Percentiles rank a stretch among this genome's conserved stretches.
Evolutionary conservation across 1,284 basidiomycete species (phyloP).

Genomic region (Moniliophthora roreri): DNA sequence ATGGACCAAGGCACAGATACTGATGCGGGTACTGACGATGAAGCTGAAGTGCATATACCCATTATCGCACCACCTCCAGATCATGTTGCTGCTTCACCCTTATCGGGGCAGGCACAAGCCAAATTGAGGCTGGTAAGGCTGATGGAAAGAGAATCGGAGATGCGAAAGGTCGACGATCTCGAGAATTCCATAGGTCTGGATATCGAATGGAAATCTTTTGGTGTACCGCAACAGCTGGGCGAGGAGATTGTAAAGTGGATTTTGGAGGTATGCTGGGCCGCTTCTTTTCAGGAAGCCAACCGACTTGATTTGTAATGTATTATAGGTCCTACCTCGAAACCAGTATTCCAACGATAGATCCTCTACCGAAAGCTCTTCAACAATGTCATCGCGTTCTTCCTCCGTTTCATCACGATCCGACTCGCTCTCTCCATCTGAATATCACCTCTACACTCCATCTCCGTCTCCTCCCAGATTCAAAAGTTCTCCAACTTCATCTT

Average conservation of each 20-base stretch:
- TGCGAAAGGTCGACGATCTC: background rate
- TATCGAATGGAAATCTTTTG: background rate
- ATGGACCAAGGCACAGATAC: background rate
- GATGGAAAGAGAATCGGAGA: background rate
- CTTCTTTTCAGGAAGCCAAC: conserved; percentile 10
- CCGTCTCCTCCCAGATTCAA: background rate
- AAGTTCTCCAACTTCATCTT: conserved; percentile 12
- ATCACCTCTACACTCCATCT: too few species aligned
- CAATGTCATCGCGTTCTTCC: background rate
- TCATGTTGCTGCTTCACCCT: background rate
- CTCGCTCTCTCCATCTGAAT: too few species aligned
- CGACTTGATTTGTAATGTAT: conserved; percentile 21
- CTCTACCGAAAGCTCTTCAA: background rate
- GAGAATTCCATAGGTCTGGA: background rate
- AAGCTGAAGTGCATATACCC: background rate
- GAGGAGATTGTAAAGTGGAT: conserved; percentile 40
- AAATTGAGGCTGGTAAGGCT: background rate
- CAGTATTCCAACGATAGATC: too few species aligned
- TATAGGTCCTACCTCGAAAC: conserved; percentile 8
- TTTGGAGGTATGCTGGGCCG: conserved; percentile 31
- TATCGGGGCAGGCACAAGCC: background rate
- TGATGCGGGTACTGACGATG: background rate
- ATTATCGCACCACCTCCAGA: background rate
- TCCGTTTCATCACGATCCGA: background rate
- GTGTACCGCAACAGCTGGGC: conserved; percentile 20